Base-by-base conservation (phyloP, 208 protist genomes). In the Leishmania major region DNA sequence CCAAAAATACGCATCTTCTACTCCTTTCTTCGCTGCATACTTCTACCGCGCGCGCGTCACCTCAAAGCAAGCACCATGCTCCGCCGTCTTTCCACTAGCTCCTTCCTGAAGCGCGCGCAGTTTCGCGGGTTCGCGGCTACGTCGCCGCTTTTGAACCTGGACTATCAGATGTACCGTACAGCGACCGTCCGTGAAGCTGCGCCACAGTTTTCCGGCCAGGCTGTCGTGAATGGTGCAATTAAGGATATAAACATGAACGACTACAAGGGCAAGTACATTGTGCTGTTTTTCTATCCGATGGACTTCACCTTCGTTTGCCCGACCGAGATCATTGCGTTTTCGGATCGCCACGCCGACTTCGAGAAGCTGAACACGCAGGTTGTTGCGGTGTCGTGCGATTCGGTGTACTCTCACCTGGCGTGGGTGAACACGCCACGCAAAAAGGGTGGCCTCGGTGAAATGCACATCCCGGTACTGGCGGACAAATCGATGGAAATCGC, bases 271-370 rank as follows among this genome's bases (percentile, higher is more conserved):
- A 98, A 98, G 87, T 99, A 98, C 75, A 62, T 99, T 28, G 95
- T 99, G 71, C 90, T 99, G 8, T 93, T 99, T 78, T 99, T 99
- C 89, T 99, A 99, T 82, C 98, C 98, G 37, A 92, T 99, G 83
- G 98, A 99, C 84, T 99, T 99, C 88, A 99, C 98, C 0, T 99
- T 99, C 90, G 98, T 99, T 4, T 99, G 98, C 91, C 98, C 98
- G 53, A 99, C 98, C 31, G 98, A 99, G 91, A 98, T 99, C 77
- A 97, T 96, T 55, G 95, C 98, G 60, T 99, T 99, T 89, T 96
- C 87, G 6, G 97, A 99, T 66, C 87, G 93, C 75, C 84, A 88
- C 79, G 84, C 87, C 2, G 95, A 99, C 78, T 99, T 99, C 91
- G 87, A 95, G 74, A 93, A 94, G 75, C 82, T 97, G 11, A 94